These are phyloP conservation scores for Fraxinus sp. DNA, from an alignment of 305 asterid species.

Conservation along the genomic window DNA sequence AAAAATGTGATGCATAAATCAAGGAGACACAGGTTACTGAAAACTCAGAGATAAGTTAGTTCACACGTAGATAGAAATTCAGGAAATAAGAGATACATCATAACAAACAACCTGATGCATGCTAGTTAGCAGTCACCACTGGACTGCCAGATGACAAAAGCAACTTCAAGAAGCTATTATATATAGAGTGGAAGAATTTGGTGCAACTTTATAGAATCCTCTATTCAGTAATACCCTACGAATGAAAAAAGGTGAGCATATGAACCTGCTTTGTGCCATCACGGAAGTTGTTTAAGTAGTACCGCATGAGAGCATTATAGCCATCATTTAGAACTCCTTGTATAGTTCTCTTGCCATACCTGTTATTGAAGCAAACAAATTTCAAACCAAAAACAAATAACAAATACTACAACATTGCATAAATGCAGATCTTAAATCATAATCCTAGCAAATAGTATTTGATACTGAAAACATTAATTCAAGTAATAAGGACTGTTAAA, in stretches of 20 bases:
- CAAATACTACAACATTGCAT: neutral
- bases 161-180: slow-evolving; percentile 15
- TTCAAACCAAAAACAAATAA: slow-evolving; percentile 4
- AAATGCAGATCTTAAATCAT: neutral
- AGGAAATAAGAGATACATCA: slow-evolving; percentile 12
- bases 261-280: slow-evolving; percentile 98
- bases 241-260: slow-evolving; percentile 27
- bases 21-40: neutral
- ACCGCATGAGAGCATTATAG: slow-evolving; percentile 85
- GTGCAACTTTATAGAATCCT: slow-evolving; percentile 17
- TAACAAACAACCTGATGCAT: slow-evolving; percentile 13
- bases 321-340: slow-evolving; percentile 88
- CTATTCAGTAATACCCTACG: slow-evolving; percentile 6
- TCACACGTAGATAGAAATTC: slow-evolving; percentile 6
- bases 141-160: slow-evolving; percentile 13
- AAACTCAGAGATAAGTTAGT: neutral
- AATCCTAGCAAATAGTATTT: neutral
- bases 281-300: slow-evolving; percentile 89
- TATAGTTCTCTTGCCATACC: slow-evolving; percentile 82
- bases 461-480: neutral
- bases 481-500: neutral
- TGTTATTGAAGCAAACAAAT: slow-evolving; percentile 25
- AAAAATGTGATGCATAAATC: neutral
- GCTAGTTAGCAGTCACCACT: slow-evolving; percentile 13
- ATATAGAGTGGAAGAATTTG: neutral